Conservation (phyloP, 2,329 filamentous ascomycete genomes). For the Aspergillus sp. region DNA sequence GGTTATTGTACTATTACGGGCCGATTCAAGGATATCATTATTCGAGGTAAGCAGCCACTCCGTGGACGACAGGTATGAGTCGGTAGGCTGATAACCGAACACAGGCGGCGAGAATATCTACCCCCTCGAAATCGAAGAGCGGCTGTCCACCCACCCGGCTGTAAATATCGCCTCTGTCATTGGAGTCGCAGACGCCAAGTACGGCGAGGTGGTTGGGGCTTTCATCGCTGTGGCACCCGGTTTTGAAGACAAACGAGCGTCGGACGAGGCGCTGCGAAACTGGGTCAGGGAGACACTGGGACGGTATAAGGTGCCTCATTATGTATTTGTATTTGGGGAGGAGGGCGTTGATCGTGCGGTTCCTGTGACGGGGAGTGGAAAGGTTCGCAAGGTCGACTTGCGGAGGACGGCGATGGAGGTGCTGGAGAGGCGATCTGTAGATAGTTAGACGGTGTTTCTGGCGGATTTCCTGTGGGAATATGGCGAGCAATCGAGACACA, state of each 20-base stretch:
- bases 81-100: neutral
- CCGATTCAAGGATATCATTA: slow-evolving; percentile 71
- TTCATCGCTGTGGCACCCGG: slow-evolving; percentile 40
- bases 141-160: slow-evolving; percentile 54
- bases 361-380: slow-evolving; percentile 62
- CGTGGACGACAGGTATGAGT: neutral
- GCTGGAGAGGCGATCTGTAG: slow-evolving; percentile 23
- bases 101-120: slow-evolving; percentile 63
- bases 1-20: slow-evolving; percentile 67
- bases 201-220: slow-evolving; percentile 62
- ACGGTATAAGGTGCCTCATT: slow-evolving; percentile 58
- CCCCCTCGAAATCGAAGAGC: slow-evolving; percentile 66
- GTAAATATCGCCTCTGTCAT: slow-evolving; percentile 60
- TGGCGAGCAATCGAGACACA: too few species aligned
- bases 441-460: too few species aligned
- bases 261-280: slow-evolving; percentile 47
- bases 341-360: slow-evolving; percentile 44
- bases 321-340: slow-evolving; percentile 68
- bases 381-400: slow-evolving; percentile 55
- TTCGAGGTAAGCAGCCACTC: slow-evolving; percentile 43
- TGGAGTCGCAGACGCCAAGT: slow-evolving; percentile 59
- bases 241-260: slow-evolving; percentile 28
- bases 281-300: slow-evolving; percentile 56
- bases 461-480: too few species aligned
- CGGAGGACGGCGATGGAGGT: slow-evolving; percentile 38